A percentile compares a stretch with the other conserved stretches of the same genome.
Evolutionary conservation across 257 asterid genomes (phyloP).

Genomic region (Nicotiana tabacum): DNA sequence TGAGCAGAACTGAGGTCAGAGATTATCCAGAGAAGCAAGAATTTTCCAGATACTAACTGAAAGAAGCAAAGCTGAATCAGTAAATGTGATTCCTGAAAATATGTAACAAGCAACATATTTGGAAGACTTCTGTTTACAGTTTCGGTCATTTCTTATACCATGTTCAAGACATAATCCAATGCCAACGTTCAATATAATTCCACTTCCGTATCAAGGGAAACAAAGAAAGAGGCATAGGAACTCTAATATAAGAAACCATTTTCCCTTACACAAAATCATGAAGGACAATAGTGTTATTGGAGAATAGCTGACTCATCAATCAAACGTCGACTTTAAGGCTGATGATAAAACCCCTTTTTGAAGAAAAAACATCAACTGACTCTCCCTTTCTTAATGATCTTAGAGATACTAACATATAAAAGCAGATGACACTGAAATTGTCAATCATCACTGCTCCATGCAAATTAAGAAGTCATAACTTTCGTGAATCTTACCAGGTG

Average conservation of each 20-base stretch:
- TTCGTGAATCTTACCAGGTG: slow-evolving; percentile 54
- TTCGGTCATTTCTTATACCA: neutral
- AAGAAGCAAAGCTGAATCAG: neutral
- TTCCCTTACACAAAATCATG: neutral
- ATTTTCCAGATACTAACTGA: neutral
- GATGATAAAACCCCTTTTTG: neutral
- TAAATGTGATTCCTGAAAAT: neutral
- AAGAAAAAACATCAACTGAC: neutral
- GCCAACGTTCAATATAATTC: neutral
- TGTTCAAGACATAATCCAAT: neutral
- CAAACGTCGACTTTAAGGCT: neutral
- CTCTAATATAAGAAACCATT: neutral
- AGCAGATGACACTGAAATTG: neutral
- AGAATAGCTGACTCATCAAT: neutral
- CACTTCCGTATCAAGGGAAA: neutral
- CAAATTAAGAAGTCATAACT: neutral
- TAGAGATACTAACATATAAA: neutral
- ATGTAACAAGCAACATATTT: neutral
- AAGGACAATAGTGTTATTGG: neutral
- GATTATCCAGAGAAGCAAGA: neutral
- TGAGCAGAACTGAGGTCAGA: neutral
- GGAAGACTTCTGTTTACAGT: neutral
- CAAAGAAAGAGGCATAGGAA: neutral
- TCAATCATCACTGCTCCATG: neutral
- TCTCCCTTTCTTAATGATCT: neutral